Percentiles rank a stretch among this genome's conserved stretches.
phyloP scores from a whole-genome alignment of 2,329 filamentous ascomycete species.

The Colletotrichum liaoningense region DNA sequence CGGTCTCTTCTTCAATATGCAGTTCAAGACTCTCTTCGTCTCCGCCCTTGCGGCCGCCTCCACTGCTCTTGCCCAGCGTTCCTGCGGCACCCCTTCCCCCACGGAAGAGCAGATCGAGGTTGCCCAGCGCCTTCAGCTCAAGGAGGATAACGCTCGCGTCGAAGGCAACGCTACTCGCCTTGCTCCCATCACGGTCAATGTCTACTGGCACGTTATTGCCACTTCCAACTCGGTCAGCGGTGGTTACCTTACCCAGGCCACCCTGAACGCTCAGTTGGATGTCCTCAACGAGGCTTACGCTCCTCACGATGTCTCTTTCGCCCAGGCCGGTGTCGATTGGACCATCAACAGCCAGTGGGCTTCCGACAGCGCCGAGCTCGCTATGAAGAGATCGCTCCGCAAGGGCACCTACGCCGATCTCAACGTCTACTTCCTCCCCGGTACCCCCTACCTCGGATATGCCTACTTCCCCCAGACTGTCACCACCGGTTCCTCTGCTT shows the following conservation, averaged over 20 bases:
- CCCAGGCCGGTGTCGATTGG: constrained; percentile 53
- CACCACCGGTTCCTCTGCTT: constrained; percentile 43
- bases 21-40: constrained; percentile 30
- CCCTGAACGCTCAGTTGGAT: constrained; percentile 52
- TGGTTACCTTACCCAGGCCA: constrained; percentile 47
- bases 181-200: constrained; percentile 49
- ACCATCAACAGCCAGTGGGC: constrained; percentile 62
- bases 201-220: constrained; percentile 52
- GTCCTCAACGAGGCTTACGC: constrained; percentile 58
- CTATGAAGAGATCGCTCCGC: constrained; percentile 58
- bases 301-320: constrained; percentile 57
- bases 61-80: constrained; percentile 29
- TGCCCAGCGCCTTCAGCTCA: constrained; percentile 21
- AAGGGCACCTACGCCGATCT: constrained; percentile 54
- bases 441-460: constrained; percentile 53
- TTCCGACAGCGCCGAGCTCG: constrained; percentile 49
- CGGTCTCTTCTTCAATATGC: constrained; percentile 22
- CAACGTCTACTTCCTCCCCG: constrained; percentile 60
- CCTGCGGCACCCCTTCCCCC: constrained; percentile 31
- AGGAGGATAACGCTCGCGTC: constrained; percentile 30
- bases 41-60: constrained; percentile 32
- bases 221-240: constrained; percentile 42
- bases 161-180: constrained; percentile 36
- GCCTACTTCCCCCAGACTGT: constrained; percentile 56
- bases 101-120: constrained; percentile 26